Evolutionary conservation across 2,329 filamentous ascomycete genomes (phyloP).

Genomic region (Metarhizium guizhouense): DNA sequence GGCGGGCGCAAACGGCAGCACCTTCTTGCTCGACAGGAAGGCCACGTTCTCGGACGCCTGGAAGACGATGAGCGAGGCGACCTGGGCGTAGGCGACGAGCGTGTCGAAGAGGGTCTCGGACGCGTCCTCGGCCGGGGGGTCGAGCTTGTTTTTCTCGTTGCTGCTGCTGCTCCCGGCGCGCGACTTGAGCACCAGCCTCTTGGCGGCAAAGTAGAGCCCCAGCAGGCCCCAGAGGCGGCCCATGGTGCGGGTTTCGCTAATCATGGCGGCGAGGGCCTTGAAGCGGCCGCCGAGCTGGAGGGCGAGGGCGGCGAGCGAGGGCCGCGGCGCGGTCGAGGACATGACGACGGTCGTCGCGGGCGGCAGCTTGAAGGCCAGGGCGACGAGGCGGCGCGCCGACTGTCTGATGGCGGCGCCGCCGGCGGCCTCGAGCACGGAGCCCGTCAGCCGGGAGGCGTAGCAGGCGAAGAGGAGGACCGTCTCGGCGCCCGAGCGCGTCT

Average conservation of each 20-base stretch:
- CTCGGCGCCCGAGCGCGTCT: constrained; percentile 61
- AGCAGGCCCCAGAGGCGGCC: constrained; percentile 69
- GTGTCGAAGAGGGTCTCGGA: constrained; percentile 29
- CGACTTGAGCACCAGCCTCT: constrained; percentile 33
- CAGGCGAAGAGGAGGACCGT: constrained; percentile 58
- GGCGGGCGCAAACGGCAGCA: constrained; percentile 50
- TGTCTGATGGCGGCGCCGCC: constrained; percentile 49
- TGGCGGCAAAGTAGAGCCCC: constrained; percentile 61
- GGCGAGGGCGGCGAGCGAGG: constrained; percentile 31
- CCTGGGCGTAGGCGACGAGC: constrained; percentile 56
- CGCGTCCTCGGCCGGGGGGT: constrained; percentile 26
- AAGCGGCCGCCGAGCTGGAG: constrained; percentile 44
- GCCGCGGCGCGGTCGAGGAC: constrained; percentile 25
- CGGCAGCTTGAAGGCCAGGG: constrained; percentile 42
- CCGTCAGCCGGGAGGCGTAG: constrained; percentile 53
- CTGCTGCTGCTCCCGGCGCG: constrained; percentile 12
- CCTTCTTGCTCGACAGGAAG: constrained; percentile 65
- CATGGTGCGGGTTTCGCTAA: constrained; percentile 65
- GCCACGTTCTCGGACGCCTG: constrained; percentile 78
- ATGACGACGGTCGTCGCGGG: constrained; percentile 38
- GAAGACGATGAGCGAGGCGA: constrained; percentile 58
- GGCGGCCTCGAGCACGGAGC: constrained; percentile 40
- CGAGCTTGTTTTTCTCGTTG: constrained; percentile 9
- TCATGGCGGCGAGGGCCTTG: constrained; percentile 52
- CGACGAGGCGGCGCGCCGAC: constrained; percentile 41